These are phyloP conservation scores for Rickenella mellea DNA, from an alignment of 768 basidiomycete species.

Conservation along the genomic window DNA sequence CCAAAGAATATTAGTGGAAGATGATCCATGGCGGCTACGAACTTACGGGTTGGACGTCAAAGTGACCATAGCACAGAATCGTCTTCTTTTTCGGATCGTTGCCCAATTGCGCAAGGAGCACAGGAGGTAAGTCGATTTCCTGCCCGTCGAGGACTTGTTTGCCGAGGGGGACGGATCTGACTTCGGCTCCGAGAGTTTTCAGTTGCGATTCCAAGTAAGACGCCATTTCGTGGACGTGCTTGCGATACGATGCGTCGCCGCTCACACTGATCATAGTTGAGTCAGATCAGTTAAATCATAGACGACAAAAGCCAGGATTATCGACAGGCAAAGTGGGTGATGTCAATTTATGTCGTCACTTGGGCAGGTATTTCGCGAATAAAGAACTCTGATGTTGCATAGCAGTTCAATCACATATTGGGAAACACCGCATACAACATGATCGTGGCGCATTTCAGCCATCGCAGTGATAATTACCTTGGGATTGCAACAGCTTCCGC, in stretches of 20 bases:
- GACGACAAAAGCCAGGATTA: neutral
- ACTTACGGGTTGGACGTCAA: constrained; percentile 86
- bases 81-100: constrained; percentile 88
- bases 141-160: constrained; percentile 65
- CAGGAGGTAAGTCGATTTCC: constrained; percentile 68
- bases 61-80: constrained; percentile 88
- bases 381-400: too few relatives aligned
- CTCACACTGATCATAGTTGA: constrained; percentile 38
- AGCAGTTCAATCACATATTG: too few relatives aligned
- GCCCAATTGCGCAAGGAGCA: constrained; percentile 74
- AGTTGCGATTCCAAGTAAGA: constrained; percentile 72
- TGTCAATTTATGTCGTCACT: too few relatives aligned
- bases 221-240: constrained; percentile 80
- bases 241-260: constrained; percentile 59
- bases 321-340: too few relatives aligned
- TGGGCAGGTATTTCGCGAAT: too few relatives aligned
- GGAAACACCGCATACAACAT: too few relatives aligned
- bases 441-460: too few relatives aligned
- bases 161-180: constrained; percentile 68
- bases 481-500: constrained; percentile 79
- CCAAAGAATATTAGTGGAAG: too few relatives aligned
- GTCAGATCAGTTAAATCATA: neutral
- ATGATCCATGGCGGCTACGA: neutral
- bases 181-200: constrained; percentile 67
- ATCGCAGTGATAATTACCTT: constrained; percentile 36